Evolutionary conservation across 805 yeast species (phyloP).

Genomic region (baker's yeast (Saccharomyces cerevisiae)): DNA sequence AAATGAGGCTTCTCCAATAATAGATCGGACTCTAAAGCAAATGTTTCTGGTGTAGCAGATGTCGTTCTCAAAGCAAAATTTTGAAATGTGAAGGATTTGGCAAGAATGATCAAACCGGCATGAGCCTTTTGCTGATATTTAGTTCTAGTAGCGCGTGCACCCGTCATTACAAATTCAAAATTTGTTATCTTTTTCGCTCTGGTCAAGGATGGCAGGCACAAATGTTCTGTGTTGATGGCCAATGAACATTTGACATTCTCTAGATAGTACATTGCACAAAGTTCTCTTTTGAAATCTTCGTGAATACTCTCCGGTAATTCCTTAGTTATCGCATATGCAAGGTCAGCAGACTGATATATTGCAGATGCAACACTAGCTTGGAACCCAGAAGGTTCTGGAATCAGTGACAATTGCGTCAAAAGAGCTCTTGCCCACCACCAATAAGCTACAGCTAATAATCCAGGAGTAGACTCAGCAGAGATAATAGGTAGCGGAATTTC

Average conservation of each 20-base stretch:
- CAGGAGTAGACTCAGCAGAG: slow-evolving; percentile 22
- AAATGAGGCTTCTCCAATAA: slow-evolving; percentile 67
- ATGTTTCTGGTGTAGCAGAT: slow-evolving; percentile 42
- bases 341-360: slow-evolving; percentile 22
- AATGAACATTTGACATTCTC: slow-evolving; percentile 62
- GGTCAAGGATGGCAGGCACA: slow-evolving; percentile 45
- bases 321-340: slow-evolving; percentile 22
- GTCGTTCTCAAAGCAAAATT: slow-evolving; percentile 6
- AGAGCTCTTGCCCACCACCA: slow-evolving; percentile 78
- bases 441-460: slow-evolving; percentile 39
- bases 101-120: slow-evolving; percentile 69
- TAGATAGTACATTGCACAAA: slow-evolving; percentile 45
- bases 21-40: slow-evolving; percentile 65
- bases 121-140: slow-evolving; percentile 67
- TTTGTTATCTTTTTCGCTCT: slow-evolving; percentile 53
- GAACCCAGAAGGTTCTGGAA: slow-evolving; percentile 52
- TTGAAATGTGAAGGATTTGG: slow-evolving; percentile 38
- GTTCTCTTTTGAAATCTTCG: slow-evolving; percentile 28
- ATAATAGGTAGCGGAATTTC: slow-evolving; percentile 15
- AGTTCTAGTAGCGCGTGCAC: slow-evolving; percentile 82
- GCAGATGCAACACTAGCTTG: slow-evolving; percentile 32
- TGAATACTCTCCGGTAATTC: slow-evolving; percentile 22
- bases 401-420: slow-evolving; percentile 54
- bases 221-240: slow-evolving; percentile 56
- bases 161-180: slow-evolving; percentile 63